Evolutionary conservation across 2,329 filamentous ascomycete genomes (phyloP), one percentile per base, ranked within the genome.

Genomic region (Stemphylium beticola): DNA sequence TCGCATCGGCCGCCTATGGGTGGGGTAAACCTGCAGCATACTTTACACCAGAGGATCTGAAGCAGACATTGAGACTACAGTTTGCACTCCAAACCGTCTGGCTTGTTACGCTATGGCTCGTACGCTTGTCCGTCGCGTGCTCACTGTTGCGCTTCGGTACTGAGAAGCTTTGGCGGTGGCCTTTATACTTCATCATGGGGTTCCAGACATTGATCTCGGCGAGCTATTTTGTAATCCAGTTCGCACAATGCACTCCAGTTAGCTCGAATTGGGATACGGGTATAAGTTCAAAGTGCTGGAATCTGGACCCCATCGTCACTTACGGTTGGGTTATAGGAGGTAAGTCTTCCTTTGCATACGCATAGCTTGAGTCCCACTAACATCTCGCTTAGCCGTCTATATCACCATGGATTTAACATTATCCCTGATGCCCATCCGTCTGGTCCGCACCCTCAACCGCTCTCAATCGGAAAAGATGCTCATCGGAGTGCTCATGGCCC

Each of bases 11-110:
- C 6, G 31, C 51, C 1, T 45, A 65, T 37, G 67, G 68, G 14
- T 71, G 68, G 68, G 68, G 68, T 12, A 64, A 64, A 40, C 61
- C 62, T 4, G 42, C 51, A n/a, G 52, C 59, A 17, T 63, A 55
- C 17, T 53, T 68, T 26, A 52, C 52, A 4, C 65, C 61, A 8
- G 14, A 33, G 2, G 40, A 63, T 5, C 38, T 64, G 11, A 58
- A 46, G 7, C 36, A 48, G 22, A 60, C 51, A 1, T 39, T 67
- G 9, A 61, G 62, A 29, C 48, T 69, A 29, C 60, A 65, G 22
- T 71, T 71, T n/a, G 64, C 61, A 6, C 31, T 68, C 1, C 67
- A 71, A 47, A 61, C 61, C 7, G 55, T 59, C 11, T 70, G 67
- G 67, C 53, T 68, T 22, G n/a, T 71, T 14, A 55, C 66, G 3